phyloP scores from a whole-genome alignment of 306 rosid species.

The Bauhinia variegata region DNA sequence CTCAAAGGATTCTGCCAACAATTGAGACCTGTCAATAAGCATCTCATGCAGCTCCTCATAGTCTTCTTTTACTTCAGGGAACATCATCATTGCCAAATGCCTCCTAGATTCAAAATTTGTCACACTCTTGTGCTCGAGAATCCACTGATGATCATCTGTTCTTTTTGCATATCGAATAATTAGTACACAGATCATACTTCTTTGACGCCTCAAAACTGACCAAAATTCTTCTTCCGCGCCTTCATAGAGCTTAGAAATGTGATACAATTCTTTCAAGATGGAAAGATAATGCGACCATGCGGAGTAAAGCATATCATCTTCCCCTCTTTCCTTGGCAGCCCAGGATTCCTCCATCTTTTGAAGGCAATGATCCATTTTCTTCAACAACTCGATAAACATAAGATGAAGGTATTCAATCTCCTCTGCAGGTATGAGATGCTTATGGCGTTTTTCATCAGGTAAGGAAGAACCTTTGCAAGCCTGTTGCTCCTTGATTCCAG shows the following conservation, averaged over 20 bases:
- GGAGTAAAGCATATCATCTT: conserved; percentile 40
- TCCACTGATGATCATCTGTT: conserved; percentile 60
- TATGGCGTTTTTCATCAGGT: conserved; percentile 19
- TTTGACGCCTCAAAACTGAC: conserved; percentile 48
- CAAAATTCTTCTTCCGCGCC: conserved; percentile 58
- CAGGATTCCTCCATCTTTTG: conserved; percentile 45
- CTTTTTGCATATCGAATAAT: conserved; percentile 49
- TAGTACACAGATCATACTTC: conserved; percentile 46
- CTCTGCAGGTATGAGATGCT: conserved; percentile 33
- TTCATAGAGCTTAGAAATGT: conserved; percentile 53
- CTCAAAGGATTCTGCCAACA: conserved; percentile 72
- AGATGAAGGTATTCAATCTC: conserved; percentile 51
- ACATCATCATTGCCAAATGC: conserved; percentile 73
- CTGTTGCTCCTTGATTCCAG: conserved; percentile 23
- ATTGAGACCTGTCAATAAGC: conserved; percentile 76
- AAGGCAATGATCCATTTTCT: conserved; percentile 60
- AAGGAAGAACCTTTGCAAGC: conserved; percentile 25
- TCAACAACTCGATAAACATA: conserved; percentile 45
- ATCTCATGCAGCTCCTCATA: conserved; percentile 74
- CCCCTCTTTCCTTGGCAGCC: conserved; percentile 42
- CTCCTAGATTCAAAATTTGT: conserved; percentile 69
- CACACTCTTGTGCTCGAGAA: conserved; percentile 57
- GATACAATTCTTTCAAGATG: conserved; percentile 61
- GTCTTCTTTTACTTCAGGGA: conserved; percentile 64
- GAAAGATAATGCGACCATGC: conserved; percentile 64